Conservation (phyloP, 2,329 filamentous ascomycete species). For the Talaromyces albobiverticillius region DNA sequence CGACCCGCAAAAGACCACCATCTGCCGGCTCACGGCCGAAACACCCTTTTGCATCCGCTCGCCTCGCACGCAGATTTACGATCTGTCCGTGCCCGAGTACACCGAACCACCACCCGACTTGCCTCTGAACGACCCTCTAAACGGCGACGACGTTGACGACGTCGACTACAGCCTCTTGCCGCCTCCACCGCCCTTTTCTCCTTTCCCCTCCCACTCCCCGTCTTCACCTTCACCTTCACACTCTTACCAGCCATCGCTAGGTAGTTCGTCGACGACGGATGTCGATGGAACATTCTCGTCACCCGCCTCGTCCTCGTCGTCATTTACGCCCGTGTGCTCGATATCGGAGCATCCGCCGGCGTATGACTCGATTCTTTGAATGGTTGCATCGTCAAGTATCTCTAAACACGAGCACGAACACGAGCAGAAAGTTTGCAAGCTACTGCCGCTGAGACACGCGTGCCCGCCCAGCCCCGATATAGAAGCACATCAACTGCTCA, state of each 20-base stretch:
- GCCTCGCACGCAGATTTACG: constrained; percentile 4
- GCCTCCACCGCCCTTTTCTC: background rate
- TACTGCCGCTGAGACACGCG: background rate
- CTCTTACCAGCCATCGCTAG: no score
- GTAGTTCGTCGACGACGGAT: no score
- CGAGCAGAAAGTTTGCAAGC: background rate
- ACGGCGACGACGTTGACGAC: background rate
- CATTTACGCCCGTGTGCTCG: no score
- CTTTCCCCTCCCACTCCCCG: background rate
- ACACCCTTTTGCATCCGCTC: constrained; percentile 9
- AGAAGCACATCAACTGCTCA: constrained; percentile 15
- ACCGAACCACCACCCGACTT: constrained; percentile 5
- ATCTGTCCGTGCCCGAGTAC: constrained; percentile 9
- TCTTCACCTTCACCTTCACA: no score
- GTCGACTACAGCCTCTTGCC: background rate
- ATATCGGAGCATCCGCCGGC: no score
- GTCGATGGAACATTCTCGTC: background rate
- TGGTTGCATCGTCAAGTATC: background rate
- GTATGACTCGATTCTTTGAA: constrained; percentile 5
- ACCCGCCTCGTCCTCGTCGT: no score
- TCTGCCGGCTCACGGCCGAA: constrained; percentile 15
- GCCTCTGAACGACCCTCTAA: no score
- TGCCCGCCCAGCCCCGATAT: constrained; percentile 5
- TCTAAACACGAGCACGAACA: no score
- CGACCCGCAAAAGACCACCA: background rate